Conservation (phyloP, 306 rosid species). For the Acacia crassicarpa region DNA sequence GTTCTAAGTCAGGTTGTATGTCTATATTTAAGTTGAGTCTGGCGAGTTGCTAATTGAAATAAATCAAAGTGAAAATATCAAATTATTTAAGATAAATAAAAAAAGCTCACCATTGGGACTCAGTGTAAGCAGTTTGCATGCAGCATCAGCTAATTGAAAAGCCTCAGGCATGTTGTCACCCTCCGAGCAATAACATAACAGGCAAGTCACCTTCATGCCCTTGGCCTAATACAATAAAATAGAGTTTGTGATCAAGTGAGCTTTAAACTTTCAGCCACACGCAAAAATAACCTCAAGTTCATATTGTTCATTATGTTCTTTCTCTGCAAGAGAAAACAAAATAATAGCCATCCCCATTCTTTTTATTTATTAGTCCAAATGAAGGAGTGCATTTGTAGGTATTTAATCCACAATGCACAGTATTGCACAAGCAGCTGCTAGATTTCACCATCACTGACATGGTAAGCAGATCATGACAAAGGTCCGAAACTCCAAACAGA, state of each 20-base stretch:
- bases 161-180: conserved; percentile 93
- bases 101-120: conserved; percentile 52
- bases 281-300: conserved; percentile 27
- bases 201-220: conserved; percentile 89
- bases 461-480: conserved; percentile 4
- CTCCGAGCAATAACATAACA: conserved; percentile 90
- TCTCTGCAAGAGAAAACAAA: conserved; percentile 7
- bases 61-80: conserved; percentile 16
- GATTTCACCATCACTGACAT: conserved; percentile 6
- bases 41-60: conserved; percentile 10
- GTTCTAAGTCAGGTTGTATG: background rate
- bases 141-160: conserved; percentile 80
- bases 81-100: conserved; percentile 4
- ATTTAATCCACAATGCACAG: background rate
- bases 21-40: conserved; percentile 11
- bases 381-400: background rate
- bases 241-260: background rate
- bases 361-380: background rate
- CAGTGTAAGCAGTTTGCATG: conserved; percentile 55
- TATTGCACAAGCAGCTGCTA: background rate
- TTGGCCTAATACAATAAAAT: conserved; percentile 60
- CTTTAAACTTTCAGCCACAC: background rate
- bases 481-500: background rate
- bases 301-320: background rate
- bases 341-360: background rate